These are phyloP conservation scores for Oldenlandia corymbosa DNA, from an alignment of 257 asterid genomes.

Conservation along the genomic window DNA sequence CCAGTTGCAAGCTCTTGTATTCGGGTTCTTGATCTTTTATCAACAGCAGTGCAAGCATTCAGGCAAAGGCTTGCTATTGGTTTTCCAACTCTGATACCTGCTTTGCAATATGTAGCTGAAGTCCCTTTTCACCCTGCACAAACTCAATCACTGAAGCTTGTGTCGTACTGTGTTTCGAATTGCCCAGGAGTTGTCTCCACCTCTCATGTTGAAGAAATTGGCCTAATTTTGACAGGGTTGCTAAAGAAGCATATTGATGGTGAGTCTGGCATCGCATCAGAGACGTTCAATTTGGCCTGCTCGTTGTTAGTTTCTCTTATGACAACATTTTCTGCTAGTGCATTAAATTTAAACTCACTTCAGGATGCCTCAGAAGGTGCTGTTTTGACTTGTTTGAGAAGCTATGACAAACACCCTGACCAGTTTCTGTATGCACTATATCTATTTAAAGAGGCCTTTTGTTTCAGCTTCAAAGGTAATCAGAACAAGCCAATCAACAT, in stretches of 20 bases:
- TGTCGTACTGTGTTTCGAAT: constrained; percentile 49
- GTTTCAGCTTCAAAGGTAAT: constrained; percentile 38
- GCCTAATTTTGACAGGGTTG: constrained; percentile 51
- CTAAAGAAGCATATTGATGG: constrained; percentile 61
- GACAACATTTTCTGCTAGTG: constrained; percentile 64
- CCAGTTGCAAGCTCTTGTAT: constrained; percentile 69
- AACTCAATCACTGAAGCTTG: constrained; percentile 60
- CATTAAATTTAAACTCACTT: constrained; percentile 43
- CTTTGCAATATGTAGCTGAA: constrained; percentile 68
- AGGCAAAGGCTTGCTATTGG: constrained; percentile 76
- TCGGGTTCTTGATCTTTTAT: constrained; percentile 74
- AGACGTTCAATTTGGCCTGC: constrained; percentile 73
- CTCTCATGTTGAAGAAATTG: constrained; percentile 54
- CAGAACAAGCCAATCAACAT: constrained; percentile 24
- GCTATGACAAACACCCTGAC: constrained; percentile 36
- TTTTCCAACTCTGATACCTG: constrained; percentile 67
- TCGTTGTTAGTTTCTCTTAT: constrained; percentile 61
- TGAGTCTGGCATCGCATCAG: constrained; percentile 66
- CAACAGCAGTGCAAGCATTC: constrained; percentile 62
- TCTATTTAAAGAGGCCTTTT: constrained; percentile 81
- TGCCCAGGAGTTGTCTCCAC: constrained; percentile 75
- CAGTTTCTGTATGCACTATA: constrained; percentile 70
- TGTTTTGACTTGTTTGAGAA: constrained; percentile 44
- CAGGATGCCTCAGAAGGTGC: constrained; percentile 52
- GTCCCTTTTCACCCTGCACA: constrained; percentile 81